A percentile compares a stretch with the other conserved stretches of the same genome.
phyloP scores from a whole-genome alignment of 257 asterid genomes.

The Oldenlandia corymbosa region DNA sequence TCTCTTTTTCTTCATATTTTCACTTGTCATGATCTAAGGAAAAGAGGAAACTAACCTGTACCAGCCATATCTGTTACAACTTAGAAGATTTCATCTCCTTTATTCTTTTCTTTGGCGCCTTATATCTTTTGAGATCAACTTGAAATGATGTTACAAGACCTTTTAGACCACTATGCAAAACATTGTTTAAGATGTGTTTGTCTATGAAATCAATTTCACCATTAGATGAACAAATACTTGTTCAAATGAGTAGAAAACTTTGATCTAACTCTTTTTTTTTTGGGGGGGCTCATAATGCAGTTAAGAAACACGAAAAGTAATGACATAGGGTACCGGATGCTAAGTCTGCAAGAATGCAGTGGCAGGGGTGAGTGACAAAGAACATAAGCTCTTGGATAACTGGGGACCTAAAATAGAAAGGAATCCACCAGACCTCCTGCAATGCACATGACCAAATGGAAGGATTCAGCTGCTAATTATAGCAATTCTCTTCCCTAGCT shows the following conservation, averaged over 20 bases:
- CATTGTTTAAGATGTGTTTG: not conserved
- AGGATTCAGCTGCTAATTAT: not conserved
- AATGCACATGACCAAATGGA: not conserved
- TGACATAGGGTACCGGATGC: not conserved
- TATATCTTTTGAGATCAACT: not conserved
- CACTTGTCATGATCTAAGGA: not conserved
- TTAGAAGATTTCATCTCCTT: not conserved
- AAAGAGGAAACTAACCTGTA: no score
- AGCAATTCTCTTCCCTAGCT: not conserved
- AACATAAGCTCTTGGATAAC: not conserved
- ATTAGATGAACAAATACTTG: not conserved
- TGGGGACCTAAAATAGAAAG: not conserved
- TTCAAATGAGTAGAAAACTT: not conserved
- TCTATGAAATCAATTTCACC: not conserved
- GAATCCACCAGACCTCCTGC: not conserved
- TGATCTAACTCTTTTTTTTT: no score
- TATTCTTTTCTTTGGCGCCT: not conserved
- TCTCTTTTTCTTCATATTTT: not conserved
- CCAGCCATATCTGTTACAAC: not conserved
- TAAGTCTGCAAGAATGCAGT: not conserved
- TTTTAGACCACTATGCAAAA: not conserved
- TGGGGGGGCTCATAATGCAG: constrained; percentile 5
- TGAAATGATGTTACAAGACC: no score
- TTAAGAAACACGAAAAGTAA: constrained; percentile 15
- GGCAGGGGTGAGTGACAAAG: not conserved